Percentiles rank a stretch among this genome's conserved stretches.
Evolutionary conservation across 2,329 filamentous ascomycete genomes (phyloP).

Genomic region (Aspergillus awamori): DNA sequence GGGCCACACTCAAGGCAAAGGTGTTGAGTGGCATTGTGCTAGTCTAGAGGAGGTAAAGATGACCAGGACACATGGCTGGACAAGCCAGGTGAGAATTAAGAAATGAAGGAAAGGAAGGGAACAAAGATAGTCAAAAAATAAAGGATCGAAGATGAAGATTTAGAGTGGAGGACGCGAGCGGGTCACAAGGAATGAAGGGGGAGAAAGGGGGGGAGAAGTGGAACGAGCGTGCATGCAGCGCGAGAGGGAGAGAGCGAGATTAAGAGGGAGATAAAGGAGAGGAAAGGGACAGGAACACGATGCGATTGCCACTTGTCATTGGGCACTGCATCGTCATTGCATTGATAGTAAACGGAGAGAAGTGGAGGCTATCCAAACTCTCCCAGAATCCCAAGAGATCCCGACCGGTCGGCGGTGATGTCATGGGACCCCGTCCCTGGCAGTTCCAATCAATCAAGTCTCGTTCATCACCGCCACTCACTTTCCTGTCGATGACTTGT

Average conservation of each 20-base stretch:
- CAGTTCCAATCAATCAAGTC: not conserved
- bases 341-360: not conserved
- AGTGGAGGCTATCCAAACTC: not conserved
- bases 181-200: not conserved
- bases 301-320: not conserved
- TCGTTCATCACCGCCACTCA: not conserved
- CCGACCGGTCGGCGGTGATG: not conserved
- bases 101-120: not conserved
- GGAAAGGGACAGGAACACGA: not conserved
- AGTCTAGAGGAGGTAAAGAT: not conserved
- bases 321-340: not conserved
- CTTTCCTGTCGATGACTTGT: not conserved
- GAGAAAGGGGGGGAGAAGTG: not conserved
- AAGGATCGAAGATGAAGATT: not conserved
- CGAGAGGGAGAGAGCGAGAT: not conserved
- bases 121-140: too few relatives aligned
- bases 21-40: constrained; percentile 70
- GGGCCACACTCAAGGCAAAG: constrained; percentile 76
- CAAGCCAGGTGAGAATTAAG: not conserved
- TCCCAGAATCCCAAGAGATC: not conserved
- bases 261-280: not conserved
- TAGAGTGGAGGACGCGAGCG: too few relatives aligned
- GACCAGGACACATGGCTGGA: not conserved
- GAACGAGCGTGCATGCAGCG: not conserved
- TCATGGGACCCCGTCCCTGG: not conserved